Evolutionary conservation across 306 rosid species (phyloP).

Genomic region (Acmispon strigosus): DNA sequence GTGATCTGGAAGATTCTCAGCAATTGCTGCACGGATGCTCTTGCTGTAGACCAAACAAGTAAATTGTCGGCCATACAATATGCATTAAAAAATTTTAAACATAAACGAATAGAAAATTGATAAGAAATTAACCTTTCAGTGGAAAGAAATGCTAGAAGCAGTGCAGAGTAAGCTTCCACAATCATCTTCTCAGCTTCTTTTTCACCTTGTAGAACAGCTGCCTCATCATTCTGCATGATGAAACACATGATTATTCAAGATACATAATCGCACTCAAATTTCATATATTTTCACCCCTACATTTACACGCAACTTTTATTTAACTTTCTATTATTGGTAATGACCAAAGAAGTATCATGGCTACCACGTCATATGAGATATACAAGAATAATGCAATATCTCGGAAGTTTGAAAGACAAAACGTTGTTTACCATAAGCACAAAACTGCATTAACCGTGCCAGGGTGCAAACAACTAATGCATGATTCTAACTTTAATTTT

Average conservation of each 20-base stretch:
- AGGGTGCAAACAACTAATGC: slow-evolving; percentile 2
- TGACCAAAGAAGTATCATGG: not conserved
- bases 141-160: slow-evolving; percentile 53
- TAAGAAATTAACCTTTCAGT: slow-evolving; percentile 36
- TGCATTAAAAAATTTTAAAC: not conserved
- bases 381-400: not conserved
- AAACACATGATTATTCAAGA: slow-evolving; percentile 21
- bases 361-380: not conserved
- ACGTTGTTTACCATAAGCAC: slow-evolving; percentile 1
- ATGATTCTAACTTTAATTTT: not conserved
- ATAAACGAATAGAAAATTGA: not conserved
- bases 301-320: not conserved
- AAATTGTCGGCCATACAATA: not conserved
- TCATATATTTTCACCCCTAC: not conserved
- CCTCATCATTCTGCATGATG: slow-evolving; percentile 69
- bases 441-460: not conserved
- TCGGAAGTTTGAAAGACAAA: not conserved
- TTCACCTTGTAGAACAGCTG: slow-evolving; percentile 75
- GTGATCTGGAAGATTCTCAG: slow-evolving; percentile 45
- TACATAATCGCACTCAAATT: not conserved
- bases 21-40: slow-evolving; percentile 40
- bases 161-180: slow-evolving; percentile 45
- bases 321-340: not conserved
- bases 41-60: slow-evolving; percentile 27
- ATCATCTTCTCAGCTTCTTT: slow-evolving; percentile 85